Evolutionary conservation across 495 filamentous ascomycete genomes (phyloP).

Genomic region (Podospora fimiseda): DNA sequence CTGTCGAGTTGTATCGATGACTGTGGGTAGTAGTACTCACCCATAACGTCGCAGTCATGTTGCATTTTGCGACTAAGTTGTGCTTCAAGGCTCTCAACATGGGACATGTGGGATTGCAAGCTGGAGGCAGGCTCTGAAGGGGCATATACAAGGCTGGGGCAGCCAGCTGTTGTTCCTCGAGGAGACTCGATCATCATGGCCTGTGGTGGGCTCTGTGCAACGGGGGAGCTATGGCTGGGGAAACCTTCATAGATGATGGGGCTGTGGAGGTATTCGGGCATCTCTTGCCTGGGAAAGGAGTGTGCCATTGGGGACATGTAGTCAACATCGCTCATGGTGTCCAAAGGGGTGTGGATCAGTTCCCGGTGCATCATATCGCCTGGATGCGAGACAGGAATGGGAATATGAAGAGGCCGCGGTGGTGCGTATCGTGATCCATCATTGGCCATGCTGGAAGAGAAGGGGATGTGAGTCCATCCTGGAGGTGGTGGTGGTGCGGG

Average conservation of each 20-base stretch:
- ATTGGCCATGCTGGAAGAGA: slow-evolving; percentile 22
- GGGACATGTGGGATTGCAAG: slow-evolving; percentile 37
- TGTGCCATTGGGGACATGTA: slow-evolving; percentile 48
- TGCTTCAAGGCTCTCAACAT: slow-evolving; percentile 37
- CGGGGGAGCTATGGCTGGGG: slow-evolving; percentile 39
- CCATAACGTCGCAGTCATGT: slow-evolving; percentile 40
- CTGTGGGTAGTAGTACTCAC: slow-evolving; percentile 26
- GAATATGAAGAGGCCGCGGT: slow-evolving; percentile 18
- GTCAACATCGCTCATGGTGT: slow-evolving; percentile 49
- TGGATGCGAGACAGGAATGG: slow-evolving; percentile 22
- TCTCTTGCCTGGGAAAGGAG: slow-evolving; percentile 45
- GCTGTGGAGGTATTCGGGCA: slow-evolving; percentile 45
- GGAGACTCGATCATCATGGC: slow-evolving; percentile 47
- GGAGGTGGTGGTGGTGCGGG: slow-evolving; percentile 26
- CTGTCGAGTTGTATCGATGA: not conserved
- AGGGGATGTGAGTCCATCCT: slow-evolving; percentile 29
- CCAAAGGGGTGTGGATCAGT: slow-evolving; percentile 41
- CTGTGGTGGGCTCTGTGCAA: slow-evolving; percentile 46
- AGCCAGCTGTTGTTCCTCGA: slow-evolving; percentile 41
- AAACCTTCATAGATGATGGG: slow-evolving; percentile 47
- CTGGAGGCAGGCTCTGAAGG: slow-evolving; percentile 44
- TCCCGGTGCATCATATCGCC: slow-evolving; percentile 41
- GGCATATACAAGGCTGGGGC: slow-evolving; percentile 44
- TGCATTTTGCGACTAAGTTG: slow-evolving; percentile 40
- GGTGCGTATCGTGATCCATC: slow-evolving; percentile 20